Percentiles rank a stretch among this genome's conserved stretches.
These are phyloP conservation scores for Colletotrichum melonis DNA, from an alignment of 2,329 filamentous ascomycete species.

Conservation along the genomic window DNA sequence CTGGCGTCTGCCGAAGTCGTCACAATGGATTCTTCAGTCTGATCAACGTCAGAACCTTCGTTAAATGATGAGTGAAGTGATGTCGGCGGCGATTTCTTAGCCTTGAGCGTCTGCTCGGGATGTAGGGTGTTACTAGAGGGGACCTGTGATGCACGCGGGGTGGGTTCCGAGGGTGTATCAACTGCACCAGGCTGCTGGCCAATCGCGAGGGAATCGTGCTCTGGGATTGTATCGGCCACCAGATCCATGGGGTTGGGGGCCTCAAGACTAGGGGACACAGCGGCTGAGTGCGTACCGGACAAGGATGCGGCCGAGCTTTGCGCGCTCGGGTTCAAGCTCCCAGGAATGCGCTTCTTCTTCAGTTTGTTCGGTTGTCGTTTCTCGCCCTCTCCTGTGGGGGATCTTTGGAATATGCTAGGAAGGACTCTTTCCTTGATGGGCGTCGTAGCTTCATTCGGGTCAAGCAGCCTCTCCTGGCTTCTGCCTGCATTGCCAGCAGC, in stretches of 20 bases:
- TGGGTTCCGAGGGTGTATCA: constrained; percentile 55
- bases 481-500: constrained; percentile 49
- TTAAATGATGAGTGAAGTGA: constrained; percentile 84
- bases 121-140: constrained; percentile 55
- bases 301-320: constrained; percentile 90
- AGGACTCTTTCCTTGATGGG: constrained; percentile 76
- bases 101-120: constrained; percentile 65
- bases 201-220: constrained; percentile 27
- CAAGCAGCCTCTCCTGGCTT: constrained; percentile 62
- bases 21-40: constrained; percentile 68
- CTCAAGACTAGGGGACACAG: constrained; percentile 60
- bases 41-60: constrained; percentile 84
- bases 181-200: constrained; percentile 7
- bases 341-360: constrained; percentile 84
- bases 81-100: constrained; percentile 78
- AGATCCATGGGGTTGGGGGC: constrained; percentile 58
- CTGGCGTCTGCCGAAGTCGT: constrained; percentile 42
- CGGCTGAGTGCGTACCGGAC: constrained; percentile 52
- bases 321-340: constrained; percentile 84
- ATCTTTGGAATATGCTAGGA: constrained; percentile 77
- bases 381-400: constrained; percentile 69
- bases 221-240: constrained; percentile 33
- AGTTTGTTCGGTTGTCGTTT: constrained; percentile 88
- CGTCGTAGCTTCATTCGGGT: constrained; percentile 58
- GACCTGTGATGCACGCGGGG: constrained; percentile 58